Conservation (phyloP, 495 filamentous ascomycete species). For the Trichoderma erinaceum region DNA sequence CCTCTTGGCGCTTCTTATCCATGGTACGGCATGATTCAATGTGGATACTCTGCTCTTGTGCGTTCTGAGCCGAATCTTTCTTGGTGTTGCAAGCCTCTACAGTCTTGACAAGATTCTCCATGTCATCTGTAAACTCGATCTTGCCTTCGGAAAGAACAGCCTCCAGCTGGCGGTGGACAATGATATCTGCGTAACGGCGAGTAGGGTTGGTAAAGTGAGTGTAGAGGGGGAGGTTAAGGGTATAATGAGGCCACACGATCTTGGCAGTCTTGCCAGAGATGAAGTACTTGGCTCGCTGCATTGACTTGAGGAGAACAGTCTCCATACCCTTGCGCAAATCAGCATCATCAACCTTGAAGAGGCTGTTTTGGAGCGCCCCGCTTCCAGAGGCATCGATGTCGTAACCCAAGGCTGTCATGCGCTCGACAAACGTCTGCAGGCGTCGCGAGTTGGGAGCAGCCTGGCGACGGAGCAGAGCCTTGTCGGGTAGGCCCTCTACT, state of each 20-base stretch:
- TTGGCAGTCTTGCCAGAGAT: slow-evolving; percentile 67
- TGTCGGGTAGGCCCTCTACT: slow-evolving; percentile 71
- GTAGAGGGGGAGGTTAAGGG: slow-evolving; percentile 86
- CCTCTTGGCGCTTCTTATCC: slow-evolving; percentile 78
- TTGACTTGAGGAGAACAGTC: slow-evolving; percentile 84
- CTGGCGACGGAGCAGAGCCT: slow-evolving; percentile 86
- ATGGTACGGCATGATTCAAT: slow-evolving; percentile 94
- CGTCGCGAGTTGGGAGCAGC: slow-evolving; percentile 78
- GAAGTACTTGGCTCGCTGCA: slow-evolving; percentile 93
- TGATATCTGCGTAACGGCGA: slow-evolving; percentile 86
- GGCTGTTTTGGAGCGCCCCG: slow-evolving; percentile 80
- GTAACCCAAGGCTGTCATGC: slow-evolving; percentile 87
- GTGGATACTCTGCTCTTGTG: slow-evolving; percentile 97
- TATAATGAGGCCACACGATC: slow-evolving; percentile 78
- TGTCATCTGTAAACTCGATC: slow-evolving; percentile 81
- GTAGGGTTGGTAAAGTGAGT: slow-evolving; percentile 97
- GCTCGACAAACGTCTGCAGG: slow-evolving; percentile 80
- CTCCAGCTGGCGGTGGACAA: slow-evolving; percentile 95
- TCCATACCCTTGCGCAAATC: slow-evolving; percentile 97
- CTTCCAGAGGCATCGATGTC: slow-evolving; percentile 86
- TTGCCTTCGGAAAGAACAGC: slow-evolving; percentile 74
- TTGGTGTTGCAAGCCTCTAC: slow-evolving; percentile 96
- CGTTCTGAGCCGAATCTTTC: slow-evolving; percentile 96
- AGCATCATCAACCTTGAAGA: slow-evolving; percentile 82
- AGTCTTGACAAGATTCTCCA: slow-evolving; percentile 83